Evolutionary conservation across 2,329 filamentous ascomycete species (phyloP).

Genomic region (Grosmannia serpens): DNA sequence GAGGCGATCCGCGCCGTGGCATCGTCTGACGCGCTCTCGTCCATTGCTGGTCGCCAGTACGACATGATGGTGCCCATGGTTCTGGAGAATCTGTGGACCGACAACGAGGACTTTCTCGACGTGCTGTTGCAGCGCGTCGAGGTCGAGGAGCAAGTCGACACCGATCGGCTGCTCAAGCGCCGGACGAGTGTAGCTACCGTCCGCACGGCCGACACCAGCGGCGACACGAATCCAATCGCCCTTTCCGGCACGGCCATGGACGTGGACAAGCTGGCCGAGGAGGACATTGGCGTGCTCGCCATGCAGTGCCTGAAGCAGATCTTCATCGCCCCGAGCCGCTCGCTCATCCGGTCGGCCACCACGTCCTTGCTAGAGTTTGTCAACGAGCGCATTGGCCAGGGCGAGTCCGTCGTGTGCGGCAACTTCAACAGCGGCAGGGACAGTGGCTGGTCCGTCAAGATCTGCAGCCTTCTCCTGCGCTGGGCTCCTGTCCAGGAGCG

Average conservation of each 20-base stretch:
- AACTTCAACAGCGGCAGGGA: conserved; percentile 30
- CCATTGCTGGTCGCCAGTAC: conserved; percentile 65
- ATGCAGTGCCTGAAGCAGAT: conserved; percentile 79
- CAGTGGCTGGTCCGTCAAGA: conserved; percentile 66
- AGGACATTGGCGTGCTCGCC: conserved; percentile 75
- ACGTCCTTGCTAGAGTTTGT: conserved; percentile 65
- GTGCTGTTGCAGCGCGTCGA: conserved; percentile 56
- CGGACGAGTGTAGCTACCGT: conserved; percentile 73
- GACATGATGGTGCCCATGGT: conserved; percentile 73
- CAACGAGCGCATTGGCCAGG: conserved; percentile 41
- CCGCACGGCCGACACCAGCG: conserved; percentile 52
- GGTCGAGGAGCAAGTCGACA: conserved; percentile 55
- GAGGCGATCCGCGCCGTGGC: conserved; percentile 74
- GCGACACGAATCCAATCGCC: conserved; percentile 56
- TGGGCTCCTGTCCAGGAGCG: conserved; percentile 94
- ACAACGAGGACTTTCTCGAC: conserved; percentile 57
- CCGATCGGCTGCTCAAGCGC: conserved; percentile 50
- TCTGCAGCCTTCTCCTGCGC: conserved; percentile 67
- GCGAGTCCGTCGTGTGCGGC: conserved; percentile 38
- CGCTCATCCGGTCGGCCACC: conserved; percentile 71
- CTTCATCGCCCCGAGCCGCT: conserved; percentile 69
- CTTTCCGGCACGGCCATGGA: conserved; percentile 75
- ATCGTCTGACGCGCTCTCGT: conserved; percentile 65
- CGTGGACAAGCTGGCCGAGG: conserved; percentile 79
- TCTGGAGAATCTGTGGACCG: conserved; percentile 73